Percentiles rank a stretch among this genome's conserved stretches.
These are phyloP conservation scores for Acer campestre DNA, from an alignment of 345 rosid genomes.

Conservation along the genomic window DNA sequence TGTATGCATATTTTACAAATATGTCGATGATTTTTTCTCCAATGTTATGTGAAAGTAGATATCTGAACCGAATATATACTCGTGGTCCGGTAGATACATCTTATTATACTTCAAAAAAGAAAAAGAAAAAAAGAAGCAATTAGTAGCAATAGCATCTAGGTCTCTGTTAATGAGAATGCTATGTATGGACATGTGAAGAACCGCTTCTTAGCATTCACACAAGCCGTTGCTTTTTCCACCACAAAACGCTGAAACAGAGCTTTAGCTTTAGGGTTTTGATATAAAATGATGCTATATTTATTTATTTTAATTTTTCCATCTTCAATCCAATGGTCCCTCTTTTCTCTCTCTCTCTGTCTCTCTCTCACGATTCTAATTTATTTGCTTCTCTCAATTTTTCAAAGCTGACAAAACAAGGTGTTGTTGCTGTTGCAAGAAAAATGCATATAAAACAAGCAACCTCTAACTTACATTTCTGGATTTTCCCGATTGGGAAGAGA, in stretches of 20 bases:
- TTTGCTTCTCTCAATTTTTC: neutral
- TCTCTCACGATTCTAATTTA: neutral
- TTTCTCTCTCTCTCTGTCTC: neutral
- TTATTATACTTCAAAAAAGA: neutral
- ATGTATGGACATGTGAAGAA: conserved; percentile 12
- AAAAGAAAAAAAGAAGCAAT: neutral
- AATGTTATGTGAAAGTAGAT: no score
- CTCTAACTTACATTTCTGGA: conserved; percentile 19
- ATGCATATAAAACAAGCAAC: conserved; percentile 11
- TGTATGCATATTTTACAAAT: no score
- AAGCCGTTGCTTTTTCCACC: conserved; percentile 8
- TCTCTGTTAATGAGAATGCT: neutral
- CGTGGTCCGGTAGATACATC: no score
- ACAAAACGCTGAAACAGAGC: neutral
- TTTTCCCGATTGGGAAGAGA: conserved; percentile 16
- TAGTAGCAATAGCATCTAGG: conserved; percentile 5
- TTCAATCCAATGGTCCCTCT: conserved; percentile 9
- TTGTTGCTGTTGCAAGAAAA: neutral
- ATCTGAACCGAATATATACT: no score
- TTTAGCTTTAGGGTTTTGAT: neutral
- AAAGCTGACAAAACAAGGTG: conserved; percentile 14
- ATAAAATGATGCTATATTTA: neutral
- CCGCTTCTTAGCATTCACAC: neutral
- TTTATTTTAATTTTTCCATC: neutral
- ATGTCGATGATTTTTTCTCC: no score